Evolutionary conservation across 345 rosid species (phyloP), one percentile per base, ranked within the genome.

Genomic region (Citropsis articulata): DNA sequence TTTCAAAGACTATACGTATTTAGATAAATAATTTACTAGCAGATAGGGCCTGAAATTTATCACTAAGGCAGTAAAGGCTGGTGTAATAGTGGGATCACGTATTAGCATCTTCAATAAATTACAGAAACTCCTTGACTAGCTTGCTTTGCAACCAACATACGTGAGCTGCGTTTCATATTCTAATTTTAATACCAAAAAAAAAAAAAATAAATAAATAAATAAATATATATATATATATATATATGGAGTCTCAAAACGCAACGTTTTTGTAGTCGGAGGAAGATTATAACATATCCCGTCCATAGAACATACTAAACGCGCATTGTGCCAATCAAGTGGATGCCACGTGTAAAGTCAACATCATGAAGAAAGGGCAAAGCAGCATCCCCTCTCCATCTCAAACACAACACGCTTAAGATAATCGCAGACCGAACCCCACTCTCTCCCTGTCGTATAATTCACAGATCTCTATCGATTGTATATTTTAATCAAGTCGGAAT

Each of bases 341-440:
- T 24, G 78, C 30, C 78, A 75, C 78, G 78, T 75, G 77, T 30
- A 36, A 31, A 16, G 72, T 66, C 78, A 53, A 66, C 53, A 22
- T 53, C 55, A 53, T 66, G 53, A n/a, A 50, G 72, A 66, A 66
- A 75, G n/a, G 45, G 64, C 53, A 1, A 7, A 24, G 64, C 50
- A 50, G 31, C 48, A 45, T 21, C 48, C 61, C 18, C 6, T 27
- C 19, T 1, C 53, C 6, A 24, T 13, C 66, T 25, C 33, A 24
- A 65, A 75, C 28, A n/a, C 72, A 50, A 75, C 78, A 4, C 72
- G 72, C 25, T 24, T 33, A 66, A 35, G 78, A 45, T 28, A 75
- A 75, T 75, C 16, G 19, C 38, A 38, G 25, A 12, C 9, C 19
- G 4, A 16, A 2, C 59, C 30, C 3, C 69, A 6, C 28, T 45